phyloP scores from a whole-genome alignment of 2,329 filamentous ascomycete genomes.

The Fusarium annulatum region DNA sequence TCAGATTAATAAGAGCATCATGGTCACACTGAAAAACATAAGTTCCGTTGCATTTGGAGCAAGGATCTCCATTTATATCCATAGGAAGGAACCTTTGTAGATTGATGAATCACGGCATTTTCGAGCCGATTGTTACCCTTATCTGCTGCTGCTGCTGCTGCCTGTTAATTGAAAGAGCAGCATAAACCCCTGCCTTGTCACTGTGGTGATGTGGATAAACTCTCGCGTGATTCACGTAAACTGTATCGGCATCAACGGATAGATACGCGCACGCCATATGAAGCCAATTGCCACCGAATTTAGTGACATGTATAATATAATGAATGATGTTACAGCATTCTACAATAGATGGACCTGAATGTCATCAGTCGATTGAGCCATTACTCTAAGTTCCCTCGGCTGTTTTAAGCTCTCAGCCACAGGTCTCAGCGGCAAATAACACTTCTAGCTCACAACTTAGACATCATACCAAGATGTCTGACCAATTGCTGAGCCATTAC shows the following conservation, averaged over 20 bases:
- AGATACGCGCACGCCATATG: not conserved
- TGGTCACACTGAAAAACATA: conserved; percentile 12
- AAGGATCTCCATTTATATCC: conserved; percentile 8
- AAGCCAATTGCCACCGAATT: not conserved
- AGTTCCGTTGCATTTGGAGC: conserved; percentile 26
- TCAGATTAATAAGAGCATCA: conserved; percentile 18
- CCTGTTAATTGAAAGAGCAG: not conserved
- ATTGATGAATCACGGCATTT: not conserved
- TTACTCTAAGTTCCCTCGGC: not conserved
- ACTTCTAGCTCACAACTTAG: no score
- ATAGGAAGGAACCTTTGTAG: conserved; percentile 18
- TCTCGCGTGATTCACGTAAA: not conserved
- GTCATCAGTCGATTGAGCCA: not conserved
- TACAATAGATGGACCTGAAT: not conserved
- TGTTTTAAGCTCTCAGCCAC: no score
- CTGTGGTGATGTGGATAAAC: not conserved
- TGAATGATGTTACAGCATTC: not conserved
- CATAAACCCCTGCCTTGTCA: not conserved
- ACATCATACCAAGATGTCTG: no score
- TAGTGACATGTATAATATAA: not conserved
- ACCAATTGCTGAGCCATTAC: not conserved
- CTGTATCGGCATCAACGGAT: not conserved
- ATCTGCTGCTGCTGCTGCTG: not conserved
- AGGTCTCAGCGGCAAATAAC: no score
- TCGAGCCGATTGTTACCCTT: not conserved